phyloP scores from a whole-genome alignment of 2,329 filamentous ascomycete species.

The Colletotrichum incanum region DNA sequence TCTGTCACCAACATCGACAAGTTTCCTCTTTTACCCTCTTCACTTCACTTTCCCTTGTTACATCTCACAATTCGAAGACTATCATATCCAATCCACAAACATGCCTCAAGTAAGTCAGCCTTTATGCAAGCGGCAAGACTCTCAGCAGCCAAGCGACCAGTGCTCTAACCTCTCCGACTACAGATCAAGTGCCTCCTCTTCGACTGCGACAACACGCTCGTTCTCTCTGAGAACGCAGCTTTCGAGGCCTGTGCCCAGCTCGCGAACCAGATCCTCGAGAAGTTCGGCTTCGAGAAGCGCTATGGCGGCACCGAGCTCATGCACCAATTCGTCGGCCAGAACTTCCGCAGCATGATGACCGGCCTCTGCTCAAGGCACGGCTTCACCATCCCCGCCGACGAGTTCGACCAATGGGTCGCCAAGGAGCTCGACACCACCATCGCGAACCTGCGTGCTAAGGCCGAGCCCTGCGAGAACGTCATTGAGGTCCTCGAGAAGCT shows the following conservation, averaged over 20 bases:
- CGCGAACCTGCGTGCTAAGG: constrained; percentile 79
- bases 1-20: constrained; percentile 24
- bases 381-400: constrained; percentile 78
- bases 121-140: background rate
- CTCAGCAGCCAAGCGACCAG: background rate
- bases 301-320: constrained; percentile 87
- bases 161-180: background rate
- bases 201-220: constrained; percentile 92
- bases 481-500: constrained; percentile 78
- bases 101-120: constrained; percentile 52
- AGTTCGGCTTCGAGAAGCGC: constrained; percentile 73
- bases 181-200: constrained; percentile 81
- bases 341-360: constrained; percentile 92
- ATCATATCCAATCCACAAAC: constrained; percentile 44
- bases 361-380: constrained; percentile 82
- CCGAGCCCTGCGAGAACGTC: constrained; percentile 78
- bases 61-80: background rate
- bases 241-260: constrained; percentile 92
- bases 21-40: constrained; percentile 7
- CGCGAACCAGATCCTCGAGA: constrained; percentile 86
- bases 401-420: constrained; percentile 81
- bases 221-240: constrained; percentile 89
- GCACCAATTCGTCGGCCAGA: constrained; percentile 90
- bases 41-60: background rate
- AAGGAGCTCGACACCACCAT: constrained; percentile 88